A percentile compares a stretch with the other conserved stretches of the same genome.
These are phyloP conservation scores for Ascochyta pisi DNA, from an alignment of 2,329 filamentous ascomycete genomes.

Conservation along the genomic window DNA sequence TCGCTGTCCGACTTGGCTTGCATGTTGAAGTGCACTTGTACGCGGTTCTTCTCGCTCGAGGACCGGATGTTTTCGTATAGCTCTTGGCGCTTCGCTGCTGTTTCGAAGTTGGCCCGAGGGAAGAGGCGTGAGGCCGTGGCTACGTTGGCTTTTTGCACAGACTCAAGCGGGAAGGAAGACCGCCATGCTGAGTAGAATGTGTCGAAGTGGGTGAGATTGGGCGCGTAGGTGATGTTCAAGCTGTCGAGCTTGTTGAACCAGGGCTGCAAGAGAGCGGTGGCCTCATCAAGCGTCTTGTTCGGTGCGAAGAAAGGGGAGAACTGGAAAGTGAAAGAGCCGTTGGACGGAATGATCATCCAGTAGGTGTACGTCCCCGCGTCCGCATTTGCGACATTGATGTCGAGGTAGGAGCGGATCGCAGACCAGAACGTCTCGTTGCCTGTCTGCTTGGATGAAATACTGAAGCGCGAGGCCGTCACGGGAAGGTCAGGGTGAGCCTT, in stretches of 20 bases:
- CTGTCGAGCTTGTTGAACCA: slow-evolving; percentile 40
- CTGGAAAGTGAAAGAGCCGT: slow-evolving; percentile 41
- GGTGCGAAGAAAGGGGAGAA: slow-evolving; percentile 48
- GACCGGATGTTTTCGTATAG: slow-evolving; percentile 35
- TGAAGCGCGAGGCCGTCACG: slow-evolving; percentile 41
- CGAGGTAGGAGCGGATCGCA: slow-evolving; percentile 37
- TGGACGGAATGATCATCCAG: slow-evolving; percentile 41
- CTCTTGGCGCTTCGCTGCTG: slow-evolving; percentile 40
- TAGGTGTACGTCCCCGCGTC: slow-evolving; percentile 47
- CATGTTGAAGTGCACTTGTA: slow-evolving; percentile 48
- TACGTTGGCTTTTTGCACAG: slow-evolving; percentile 41
- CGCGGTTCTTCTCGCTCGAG: slow-evolving; percentile 44
- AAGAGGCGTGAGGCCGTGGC: slow-evolving; percentile 45
- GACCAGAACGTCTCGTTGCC: slow-evolving; percentile 48
- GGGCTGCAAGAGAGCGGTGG: slow-evolving; percentile 40
- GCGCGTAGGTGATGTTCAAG: slow-evolving; percentile 41
- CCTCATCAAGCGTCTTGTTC: slow-evolving; percentile 39
- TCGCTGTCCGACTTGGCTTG: slow-evolving; percentile 32
- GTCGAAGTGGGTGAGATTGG: slow-evolving; percentile 44
- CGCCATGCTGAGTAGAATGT: slow-evolving; percentile 44
- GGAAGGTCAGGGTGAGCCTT: slow-evolving; percentile 44
- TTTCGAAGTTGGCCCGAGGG: slow-evolving; percentile 44
- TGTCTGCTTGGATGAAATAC: slow-evolving; percentile 40
- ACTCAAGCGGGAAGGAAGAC: slow-evolving; percentile 45
- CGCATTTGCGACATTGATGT: slow-evolving; percentile 45